Evolutionary conservation across 257 asterid species (phyloP), one percentile per base, ranked within the genome.

Genomic region (Cinchona pubescens): DNA sequence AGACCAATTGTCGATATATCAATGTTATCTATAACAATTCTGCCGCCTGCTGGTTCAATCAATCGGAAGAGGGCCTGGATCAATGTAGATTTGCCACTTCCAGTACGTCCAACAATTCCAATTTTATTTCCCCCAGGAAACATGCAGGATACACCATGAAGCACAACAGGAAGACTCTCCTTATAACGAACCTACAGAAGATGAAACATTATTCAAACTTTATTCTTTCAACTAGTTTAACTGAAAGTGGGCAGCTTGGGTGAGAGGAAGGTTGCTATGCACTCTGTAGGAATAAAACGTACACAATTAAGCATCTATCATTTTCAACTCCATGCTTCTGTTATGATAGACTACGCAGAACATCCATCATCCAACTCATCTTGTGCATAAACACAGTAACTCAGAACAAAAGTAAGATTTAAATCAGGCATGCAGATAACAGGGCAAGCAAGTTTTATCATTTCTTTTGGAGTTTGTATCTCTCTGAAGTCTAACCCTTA

Each of bases 21-120:
- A 76, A 95, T 90, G 81, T 75, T 79, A 85, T 95, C 99, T 27
- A 95, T 92, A 30, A 91, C 82, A 80, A 95, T 95, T 81, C 87
- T 89, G 73, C 99, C 99, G 72, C 86, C 92, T 40, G 86, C 90
- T 42, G 99, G 99, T 85, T 95, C 99, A 74, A 92, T 86, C 87
- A 92, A 78, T 62, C 99, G 90, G 79, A 95, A 95, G 58, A 95
- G 88, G 43, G 99, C 99, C 83, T 95, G 99, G 77, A 95, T 95
- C 86, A 95, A 76, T 56, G 99, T 95, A 42, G 99, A 95, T 88
- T 95, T 95, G 34, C 99, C 99, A 79, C 99, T 95, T 79, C 99
- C 99, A 64, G 99, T 95, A 45, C 99, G 98, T 46, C 99, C 99
- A 80, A 95, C 99, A 73, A 95, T 95, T 79, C 99, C 99, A 46